Base-by-base conservation (phyloP, 1,284 basidiomycete genomes). In the Mycosarcoma mackinlayi region DNA sequence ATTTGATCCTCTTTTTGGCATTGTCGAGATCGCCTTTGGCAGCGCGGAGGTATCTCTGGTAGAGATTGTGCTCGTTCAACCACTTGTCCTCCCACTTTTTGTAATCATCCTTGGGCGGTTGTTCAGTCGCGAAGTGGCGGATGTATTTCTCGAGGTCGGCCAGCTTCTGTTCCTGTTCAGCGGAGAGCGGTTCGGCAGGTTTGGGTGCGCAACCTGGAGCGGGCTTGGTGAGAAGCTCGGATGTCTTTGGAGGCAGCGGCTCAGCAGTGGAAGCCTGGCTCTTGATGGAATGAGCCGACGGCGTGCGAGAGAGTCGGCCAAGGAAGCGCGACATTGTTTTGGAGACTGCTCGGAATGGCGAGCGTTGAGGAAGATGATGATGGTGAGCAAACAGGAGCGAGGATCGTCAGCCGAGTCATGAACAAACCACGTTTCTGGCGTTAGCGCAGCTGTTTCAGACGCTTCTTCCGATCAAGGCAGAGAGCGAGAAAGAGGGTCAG, bases 1-100 rank as follows among this genome's bases (percentile, higher is more conserved):
- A 69, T 34, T 60, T 57, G 57, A 77, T 68, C 18, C 78, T 63
- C 49, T 75, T 73, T 40, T 80, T 79, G 27, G 77, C 77, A 16
- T 71, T 69, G n/a, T 68, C 62, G 6, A 79, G 45, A 41, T 81
- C 79, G 18, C 72, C 71, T 48, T 77, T 78, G 18, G 71, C 70
- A 4, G 79, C 77, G 18, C 73, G 65, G n/a, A 78, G 55, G 52
- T 79, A 79, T n/a, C 79, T 66, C 13, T 58, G 50, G 58, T 70
- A 71, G 23, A 78, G 53, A 33, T 57, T 52, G 38, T 52, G 56
- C n/a, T 79, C 70, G 23, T 45, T 44, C 13, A 80, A 27, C 75
- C 75, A 81, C 23, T 33, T 49, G 14, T 51, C 39, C 42, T 81
- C 79, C 49, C 57, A 78, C 21, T 49, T 31, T n/a, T 61, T 54